Percentiles rank a stretch among this genome's conserved stretches.
Conservation (phyloP, 495 filamentous ascomycete genomes). For the Collariella sp. region DNA sequence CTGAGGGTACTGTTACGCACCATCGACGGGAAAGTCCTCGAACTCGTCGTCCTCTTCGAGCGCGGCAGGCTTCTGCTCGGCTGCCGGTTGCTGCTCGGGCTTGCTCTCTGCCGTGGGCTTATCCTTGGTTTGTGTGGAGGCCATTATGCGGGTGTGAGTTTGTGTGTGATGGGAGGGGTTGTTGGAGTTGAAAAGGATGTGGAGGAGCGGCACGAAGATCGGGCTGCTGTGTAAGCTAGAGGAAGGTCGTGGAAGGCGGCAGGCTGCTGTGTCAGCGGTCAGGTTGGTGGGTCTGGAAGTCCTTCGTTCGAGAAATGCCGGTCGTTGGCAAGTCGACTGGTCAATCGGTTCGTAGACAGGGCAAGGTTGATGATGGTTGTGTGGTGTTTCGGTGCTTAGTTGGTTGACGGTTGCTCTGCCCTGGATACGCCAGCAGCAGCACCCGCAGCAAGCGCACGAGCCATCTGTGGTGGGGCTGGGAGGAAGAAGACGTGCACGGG, state of each 20-base stretch:
- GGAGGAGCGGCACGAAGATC: too few relatives aligned
- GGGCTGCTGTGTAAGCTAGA: not conserved
- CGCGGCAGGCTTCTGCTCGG: conserved; percentile 38
- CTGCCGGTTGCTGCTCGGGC: conserved; percentile 13
- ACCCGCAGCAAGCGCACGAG: too few relatives aligned
- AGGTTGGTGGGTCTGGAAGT: not conserved
- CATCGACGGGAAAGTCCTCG: conserved; percentile 96
- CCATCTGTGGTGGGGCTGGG: too few relatives aligned
- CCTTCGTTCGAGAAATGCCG: too few relatives aligned
- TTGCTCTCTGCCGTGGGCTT: conserved; percentile 33
- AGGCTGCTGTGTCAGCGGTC: not conserved
- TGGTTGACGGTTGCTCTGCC: too few relatives aligned
- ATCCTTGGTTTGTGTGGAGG: conserved; percentile 30
- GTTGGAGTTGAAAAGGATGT: not conserved
- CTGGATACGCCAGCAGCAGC: too few relatives aligned
- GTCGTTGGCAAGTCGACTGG: too few relatives aligned
- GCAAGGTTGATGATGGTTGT: too few relatives aligned
- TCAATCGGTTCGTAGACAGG: too few relatives aligned
- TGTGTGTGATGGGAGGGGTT: not conserved
- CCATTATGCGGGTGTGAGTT: conserved; percentile 16
- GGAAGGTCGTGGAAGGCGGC: not conserved
- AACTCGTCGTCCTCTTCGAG: conserved; percentile 98
- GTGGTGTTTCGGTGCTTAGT: too few relatives aligned
- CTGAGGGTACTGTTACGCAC: conserved; percentile 38
- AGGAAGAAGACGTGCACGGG: too few relatives aligned